phyloP scores from a whole-genome alignment of 192 early-diverging fungal species.

The Gamsiella multidivaricata region DNA sequence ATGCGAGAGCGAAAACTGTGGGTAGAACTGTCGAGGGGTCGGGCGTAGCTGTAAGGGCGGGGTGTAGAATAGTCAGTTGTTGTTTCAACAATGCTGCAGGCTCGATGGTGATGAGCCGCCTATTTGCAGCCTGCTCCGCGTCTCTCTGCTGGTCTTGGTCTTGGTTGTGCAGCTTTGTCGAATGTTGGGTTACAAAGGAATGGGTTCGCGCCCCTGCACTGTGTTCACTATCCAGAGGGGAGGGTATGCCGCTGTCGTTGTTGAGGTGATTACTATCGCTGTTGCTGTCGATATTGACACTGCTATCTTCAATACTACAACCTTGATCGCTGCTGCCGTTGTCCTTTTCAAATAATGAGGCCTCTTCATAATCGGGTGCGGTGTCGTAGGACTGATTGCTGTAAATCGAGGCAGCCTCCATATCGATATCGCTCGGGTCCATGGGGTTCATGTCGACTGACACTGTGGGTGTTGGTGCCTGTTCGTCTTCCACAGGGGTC shows the following conservation, averaged over 20 bases:
- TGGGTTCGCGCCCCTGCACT: no score
- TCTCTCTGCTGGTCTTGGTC: not conserved
- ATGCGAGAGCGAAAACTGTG: conserved; percentile 23
- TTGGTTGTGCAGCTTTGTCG: not conserved
- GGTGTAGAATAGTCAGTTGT: conserved; percentile 26
- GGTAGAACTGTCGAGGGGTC: conserved; percentile 10
- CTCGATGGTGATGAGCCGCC: not conserved
- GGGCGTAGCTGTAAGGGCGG: conserved; percentile 1
- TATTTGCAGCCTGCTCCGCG: not conserved
- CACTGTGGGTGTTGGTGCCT: not conserved
- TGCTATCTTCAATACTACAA: not conserved
- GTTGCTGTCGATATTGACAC: not conserved
- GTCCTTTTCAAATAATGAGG: not conserved
- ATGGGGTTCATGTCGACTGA: not conserved
- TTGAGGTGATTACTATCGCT: not conserved
- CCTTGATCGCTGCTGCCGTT: not conserved
- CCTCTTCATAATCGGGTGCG: conserved; percentile 2
- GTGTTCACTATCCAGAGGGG: no score
- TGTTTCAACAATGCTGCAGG: not conserved
- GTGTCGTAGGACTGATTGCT: conserved; percentile 1
- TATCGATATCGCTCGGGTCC: not conserved
- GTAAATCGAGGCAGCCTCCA: conserved; percentile 1
- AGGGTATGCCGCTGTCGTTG: no score
- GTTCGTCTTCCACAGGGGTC: no score
- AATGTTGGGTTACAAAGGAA: no score